phyloP scores from a whole-genome alignment of 2,329 filamentous ascomycete genomes.

The Alternaria sp. region DNA sequence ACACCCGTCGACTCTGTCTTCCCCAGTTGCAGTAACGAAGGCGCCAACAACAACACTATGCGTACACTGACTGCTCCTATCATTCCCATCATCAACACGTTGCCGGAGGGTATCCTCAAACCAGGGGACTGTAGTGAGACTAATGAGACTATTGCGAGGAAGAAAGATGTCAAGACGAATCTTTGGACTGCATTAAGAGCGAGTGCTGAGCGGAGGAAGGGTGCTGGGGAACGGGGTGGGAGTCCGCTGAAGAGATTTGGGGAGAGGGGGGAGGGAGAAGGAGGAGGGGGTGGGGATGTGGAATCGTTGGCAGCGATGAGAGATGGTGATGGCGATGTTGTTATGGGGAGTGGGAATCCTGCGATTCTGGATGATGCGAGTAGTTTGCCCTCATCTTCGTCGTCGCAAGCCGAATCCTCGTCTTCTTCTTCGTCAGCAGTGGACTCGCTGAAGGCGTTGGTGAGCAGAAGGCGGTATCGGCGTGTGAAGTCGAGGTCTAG shows the following conservation, averaged over 20 bases:
- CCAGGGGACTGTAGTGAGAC: too few species aligned
- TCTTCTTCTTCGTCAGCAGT: not conserved
- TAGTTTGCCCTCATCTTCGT: not conserved
- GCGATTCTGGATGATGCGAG: not conserved
- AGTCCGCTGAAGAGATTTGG: constrained; percentile 19
- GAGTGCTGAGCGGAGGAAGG: constrained; percentile 34
- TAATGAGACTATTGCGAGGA: too few species aligned
- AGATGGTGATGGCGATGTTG: constrained; percentile 11
- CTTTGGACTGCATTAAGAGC: constrained; percentile 37
- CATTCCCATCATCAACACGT: too few species aligned
- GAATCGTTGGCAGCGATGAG: accelerated
- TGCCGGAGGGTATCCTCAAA: constrained; percentile 23
- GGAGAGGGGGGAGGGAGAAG: not conserved
- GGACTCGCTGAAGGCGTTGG: constrained; percentile 3
- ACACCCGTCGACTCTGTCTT: constrained; percentile 20
- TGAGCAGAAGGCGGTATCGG: constrained; percentile 6
- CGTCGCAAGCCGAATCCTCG: not conserved
- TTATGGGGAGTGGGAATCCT: not conserved
- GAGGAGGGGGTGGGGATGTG: not conserved
- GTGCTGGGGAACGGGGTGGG: not conserved
- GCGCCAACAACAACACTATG: not conserved
- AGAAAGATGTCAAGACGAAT: constrained; percentile 22
- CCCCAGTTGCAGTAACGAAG: not conserved
- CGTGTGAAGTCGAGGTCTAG: not conserved
- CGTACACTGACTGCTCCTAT: not conserved